phyloP scores from a whole-genome alignment of 2,329 filamentous ascomycete species.

The Fusarium cyanostomum region DNA sequence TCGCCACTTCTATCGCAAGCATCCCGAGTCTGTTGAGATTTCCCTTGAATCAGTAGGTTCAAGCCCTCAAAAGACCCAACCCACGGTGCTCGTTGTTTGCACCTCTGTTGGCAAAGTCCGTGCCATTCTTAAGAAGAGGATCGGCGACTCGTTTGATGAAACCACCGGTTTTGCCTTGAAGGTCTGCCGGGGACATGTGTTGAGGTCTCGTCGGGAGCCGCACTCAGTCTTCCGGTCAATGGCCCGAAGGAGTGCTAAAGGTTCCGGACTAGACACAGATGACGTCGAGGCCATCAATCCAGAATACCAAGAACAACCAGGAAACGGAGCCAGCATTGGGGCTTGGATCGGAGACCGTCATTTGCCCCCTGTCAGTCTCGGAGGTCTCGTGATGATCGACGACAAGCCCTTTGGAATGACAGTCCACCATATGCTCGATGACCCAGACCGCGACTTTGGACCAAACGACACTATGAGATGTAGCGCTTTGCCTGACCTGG shows the following conservation, averaged over 20 bases:
- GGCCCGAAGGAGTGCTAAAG: slow-evolving; percentile 45
- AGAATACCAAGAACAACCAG: slow-evolving; percentile 79
- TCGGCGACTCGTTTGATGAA: slow-evolving; percentile 72
- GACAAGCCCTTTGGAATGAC: slow-evolving; percentile 91
- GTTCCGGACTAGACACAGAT: slow-evolving; percentile 50
- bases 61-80: slow-evolving; percentile 69
- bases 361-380: slow-evolving; percentile 89
- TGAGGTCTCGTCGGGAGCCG: slow-evolving; percentile 64
- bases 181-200: slow-evolving; percentile 74
- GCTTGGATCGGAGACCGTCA: slow-evolving; percentile 88
- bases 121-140: slow-evolving; percentile 73
- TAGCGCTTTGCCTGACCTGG: slow-evolving; percentile 52
- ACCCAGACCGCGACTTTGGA: slow-evolving; percentile 60
- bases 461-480: slow-evolving; percentile 45
- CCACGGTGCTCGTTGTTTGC: slow-evolving; percentile 81
- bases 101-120: slow-evolving; percentile 78
- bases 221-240: slow-evolving; percentile 46
- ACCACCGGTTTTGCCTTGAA: slow-evolving; percentile 71
- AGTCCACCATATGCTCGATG: slow-evolving; percentile 95
- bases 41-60: slow-evolving; percentile 80
- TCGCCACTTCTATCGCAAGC: slow-evolving; percentile 75
- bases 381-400: slow-evolving; percentile 86
- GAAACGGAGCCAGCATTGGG: slow-evolving; percentile 91
- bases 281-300: slow-evolving; percentile 68
- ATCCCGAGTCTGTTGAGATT: slow-evolving; percentile 81